Conservation (phyloP, 1,284 basidiomycete species). For the Anthracocystis walkeri region DNA sequence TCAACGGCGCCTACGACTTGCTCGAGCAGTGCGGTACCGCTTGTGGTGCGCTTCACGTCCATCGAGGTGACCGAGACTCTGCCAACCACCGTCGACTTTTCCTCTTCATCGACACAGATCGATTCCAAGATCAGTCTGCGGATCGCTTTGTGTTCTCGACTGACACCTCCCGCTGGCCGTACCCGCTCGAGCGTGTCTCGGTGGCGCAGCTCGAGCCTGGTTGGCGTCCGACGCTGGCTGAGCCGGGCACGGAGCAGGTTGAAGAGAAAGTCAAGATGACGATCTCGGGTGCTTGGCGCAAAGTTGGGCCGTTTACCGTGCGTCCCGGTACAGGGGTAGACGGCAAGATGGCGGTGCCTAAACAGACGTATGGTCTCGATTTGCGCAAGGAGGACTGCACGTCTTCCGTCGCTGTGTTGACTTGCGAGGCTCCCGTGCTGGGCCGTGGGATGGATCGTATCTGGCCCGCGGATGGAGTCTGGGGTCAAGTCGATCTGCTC, state of each 20-base stretch:
- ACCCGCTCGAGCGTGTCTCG: constrained; percentile 51
- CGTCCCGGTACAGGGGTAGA: constrained; percentile 26
- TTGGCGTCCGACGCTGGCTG: constrained; percentile 49
- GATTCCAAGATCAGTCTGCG: constrained; percentile 48
- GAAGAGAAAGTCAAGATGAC: constrained; percentile 44
- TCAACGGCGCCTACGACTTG: constrained; percentile 82
- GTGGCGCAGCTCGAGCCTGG: constrained; percentile 48
- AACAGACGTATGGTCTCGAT: constrained; percentile 32
- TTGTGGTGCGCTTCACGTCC: constrained; percentile 84
- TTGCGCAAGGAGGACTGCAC: constrained; percentile 43
- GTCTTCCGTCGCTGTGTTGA: constrained; percentile 43
- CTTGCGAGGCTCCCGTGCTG: constrained; percentile 44
- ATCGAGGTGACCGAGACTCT: constrained; percentile 72
- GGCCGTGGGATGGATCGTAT: constrained; percentile 38
- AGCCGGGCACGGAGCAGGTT: constrained; percentile 18
- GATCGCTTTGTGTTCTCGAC: constrained; percentile 59
- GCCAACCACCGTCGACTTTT: constrained; percentile 65
- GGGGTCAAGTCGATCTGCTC: constrained; percentile 56
- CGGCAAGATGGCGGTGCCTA: constrained; percentile 43
- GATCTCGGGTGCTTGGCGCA: constrained; percentile 47
- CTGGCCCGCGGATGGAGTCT: constrained; percentile 53
- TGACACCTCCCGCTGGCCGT: constrained; percentile 53
- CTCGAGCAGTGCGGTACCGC: constrained; percentile 90
- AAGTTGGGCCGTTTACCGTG: constrained; percentile 26
- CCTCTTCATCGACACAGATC: constrained; percentile 59